These are phyloP conservation scores for Paxillus ammoniavirescens DNA, from an alignment of 768 basidiomycete genomes.

Conservation along the genomic window DNA sequence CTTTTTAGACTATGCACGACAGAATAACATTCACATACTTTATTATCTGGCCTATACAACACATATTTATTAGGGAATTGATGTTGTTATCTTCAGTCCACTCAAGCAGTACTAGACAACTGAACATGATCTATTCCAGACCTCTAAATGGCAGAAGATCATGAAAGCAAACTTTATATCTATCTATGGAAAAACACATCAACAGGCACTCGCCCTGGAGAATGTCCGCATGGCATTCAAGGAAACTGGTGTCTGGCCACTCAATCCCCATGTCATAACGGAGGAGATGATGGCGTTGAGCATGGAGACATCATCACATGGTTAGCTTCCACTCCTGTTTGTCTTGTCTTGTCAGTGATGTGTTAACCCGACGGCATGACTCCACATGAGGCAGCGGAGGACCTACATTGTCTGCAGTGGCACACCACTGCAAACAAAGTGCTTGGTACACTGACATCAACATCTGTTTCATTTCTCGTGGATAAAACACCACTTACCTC, in stretches of 20 bases:
- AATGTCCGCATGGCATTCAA: neutral
- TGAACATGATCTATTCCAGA: slow-evolving; percentile 10
- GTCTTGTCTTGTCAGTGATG: no score
- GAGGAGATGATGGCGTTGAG: neutral
- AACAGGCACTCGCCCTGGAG: neutral
- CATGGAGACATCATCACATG: neutral
- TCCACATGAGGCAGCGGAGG: no score
- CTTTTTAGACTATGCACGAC: slow-evolving; percentile 38
- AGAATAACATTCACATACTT: slow-evolving; percentile 37
- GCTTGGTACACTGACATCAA: no score
- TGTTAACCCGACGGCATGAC: no score
- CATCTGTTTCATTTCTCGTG: no score
- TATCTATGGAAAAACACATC: slow-evolving; percentile 10
- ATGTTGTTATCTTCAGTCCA: slow-evolving; percentile 34
- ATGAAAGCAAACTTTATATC: slow-evolving; percentile 6
- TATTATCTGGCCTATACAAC: slow-evolving; percentile 35
- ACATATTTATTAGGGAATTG: slow-evolving; percentile 37
- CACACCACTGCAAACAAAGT: no score
- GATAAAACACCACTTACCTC: no score
- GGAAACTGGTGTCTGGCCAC: neutral
- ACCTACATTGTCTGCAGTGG: no score
- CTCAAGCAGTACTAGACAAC: slow-evolving; percentile 30
- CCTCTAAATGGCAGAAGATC: neutral
- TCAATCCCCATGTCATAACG: neutral
- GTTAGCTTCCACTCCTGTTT: neutral